Base-by-base conservation (phyloP, 148 eudicot species). In the Gaultheria prostrata region DNA sequence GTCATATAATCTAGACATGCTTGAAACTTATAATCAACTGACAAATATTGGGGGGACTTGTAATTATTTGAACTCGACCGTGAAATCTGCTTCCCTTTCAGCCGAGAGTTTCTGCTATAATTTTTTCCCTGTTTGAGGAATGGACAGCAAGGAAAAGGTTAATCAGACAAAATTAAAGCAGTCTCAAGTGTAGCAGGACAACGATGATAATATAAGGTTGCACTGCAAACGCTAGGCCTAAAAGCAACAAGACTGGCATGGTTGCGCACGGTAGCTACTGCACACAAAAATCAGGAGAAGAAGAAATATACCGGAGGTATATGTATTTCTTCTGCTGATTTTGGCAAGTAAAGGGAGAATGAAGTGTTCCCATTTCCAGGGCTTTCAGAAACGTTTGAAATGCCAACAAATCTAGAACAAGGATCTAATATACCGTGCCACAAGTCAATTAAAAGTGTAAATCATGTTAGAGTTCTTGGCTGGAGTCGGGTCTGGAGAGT, bases 91-190 rank as follows among this genome's bases (percentile, higher is more conserved):
- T 12, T 69, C 49, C 63, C 70, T 71, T 54, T 39, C 53, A 8
- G 69, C 51, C 30, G 43, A 8, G 49, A 5, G 57, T 45, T 21
- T 32, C 78, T 43, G 79, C 35, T 72, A 84, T 73, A 80, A n/a
- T 81, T 84, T 84, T 49, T 84, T 84, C n/a, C 83, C 86, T 84
- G 83, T 50, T 77, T 0, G 8, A 20, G 73, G 45, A 17, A 70
- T 17, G 30, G 4, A 70, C 43, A 28, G 5, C 11, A 18, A 28
- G 39, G 43, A 26, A 67, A 81, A 48, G 32, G 35, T 77, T 77
- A 77, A 53, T 54, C 45, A 78, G 2, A 53, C 33, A 24, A 53
- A 51, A 77, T 30, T 50, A 26, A 50, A 26, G n/a, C 54, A 76
- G 78, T 76, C 26, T 21, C 78, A 76, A 73, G 54, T 10, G 56